Evolutionary conservation across 306 rosid genomes (phyloP), one percentile per base, ranked within the genome.

Genomic region (Hippophae gyantsensis): DNA sequence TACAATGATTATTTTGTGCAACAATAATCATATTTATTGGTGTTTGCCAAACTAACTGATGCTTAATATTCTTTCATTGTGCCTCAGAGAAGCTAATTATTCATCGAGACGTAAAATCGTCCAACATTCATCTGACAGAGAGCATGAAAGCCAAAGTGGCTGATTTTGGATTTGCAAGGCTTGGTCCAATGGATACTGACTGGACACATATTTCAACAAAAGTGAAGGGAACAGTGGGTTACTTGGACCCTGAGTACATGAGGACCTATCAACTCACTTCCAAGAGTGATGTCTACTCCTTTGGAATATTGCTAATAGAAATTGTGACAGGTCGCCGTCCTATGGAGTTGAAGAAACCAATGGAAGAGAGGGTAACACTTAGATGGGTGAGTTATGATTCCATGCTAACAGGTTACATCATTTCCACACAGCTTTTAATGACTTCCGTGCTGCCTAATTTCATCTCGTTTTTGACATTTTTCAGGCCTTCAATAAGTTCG

Each of bases 151-250:
- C 97, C 56, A 93, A 93, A 74, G 99, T 93, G 42, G 94, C 97
- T 8, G 99, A 93, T 77, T 93, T 93, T 59, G 99, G 99, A 66
- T 93, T 93, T 80, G 99, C 99, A 60, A 93, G 68, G 90, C 80
- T 80, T 48, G 99, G 99, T 26, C 92, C 97, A 3, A 42, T 76
- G 68, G 84, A 79, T 61, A 10, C 82, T 10, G 89, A 84, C 43
- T 85, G 69, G 43, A 93, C 99, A 63, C 99, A 93, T 82, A 74
- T 93, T 68, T 88, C 97, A 23, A 93, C 99, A 52, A 87, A 93
- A 81, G 99, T 93, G 85, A 93, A 88, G 70, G 99, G 99, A 73
- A 93, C 99, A 60, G 95, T 93, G n/a, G 99, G 99, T 71, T 93
- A 93, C 74, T 79, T 93, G 61, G 99, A 93, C 57, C 99, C 99